A percentile compares a stretch with the other conserved stretches of the same genome.
Conservation (phyloP, 345 rosid genomes). For the Heritiera fomes region DNA sequence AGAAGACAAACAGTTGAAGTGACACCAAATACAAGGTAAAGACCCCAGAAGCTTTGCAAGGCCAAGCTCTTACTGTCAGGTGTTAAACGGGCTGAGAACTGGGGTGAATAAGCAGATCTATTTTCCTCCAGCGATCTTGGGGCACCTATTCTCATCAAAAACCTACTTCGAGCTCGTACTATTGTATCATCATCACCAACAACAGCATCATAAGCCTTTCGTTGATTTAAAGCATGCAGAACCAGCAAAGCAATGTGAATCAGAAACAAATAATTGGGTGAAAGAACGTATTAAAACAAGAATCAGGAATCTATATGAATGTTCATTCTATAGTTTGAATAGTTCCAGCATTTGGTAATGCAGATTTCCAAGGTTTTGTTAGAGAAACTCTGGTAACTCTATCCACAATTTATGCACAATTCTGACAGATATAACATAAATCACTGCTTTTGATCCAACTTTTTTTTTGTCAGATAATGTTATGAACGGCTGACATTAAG, state of each 20-base stretch:
- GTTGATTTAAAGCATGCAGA: neutral
- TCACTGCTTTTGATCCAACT: too few species aligned
- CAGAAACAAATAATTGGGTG: neutral
- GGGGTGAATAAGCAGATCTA: too few species aligned
- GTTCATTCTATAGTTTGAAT: neutral
- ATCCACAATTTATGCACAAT: neutral
- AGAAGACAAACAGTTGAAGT: too few species aligned
- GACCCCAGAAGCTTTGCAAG: too few species aligned
- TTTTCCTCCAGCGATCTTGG: too few species aligned
- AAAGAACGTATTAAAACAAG: neutral
- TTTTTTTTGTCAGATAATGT: too few species aligned
- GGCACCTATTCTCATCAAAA: too few species aligned
- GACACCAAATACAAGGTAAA: too few species aligned
- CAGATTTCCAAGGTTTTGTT: neutral
- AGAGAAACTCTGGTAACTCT: neutral
- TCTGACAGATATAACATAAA: neutral
- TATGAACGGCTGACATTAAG: too few species aligned
- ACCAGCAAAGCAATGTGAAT: constrained; percentile 1
- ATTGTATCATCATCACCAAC: constrained; percentile 36
- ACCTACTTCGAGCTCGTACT: too few species aligned
- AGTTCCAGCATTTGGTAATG: neutral
- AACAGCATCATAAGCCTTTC: constrained; percentile 43
- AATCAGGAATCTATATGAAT: neutral
- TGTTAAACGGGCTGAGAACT: too few species aligned
- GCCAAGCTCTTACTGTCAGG: too few species aligned